Evolutionary conservation across 306 rosid genomes (phyloP).

Genomic region (Ochetophila trinervis): DNA sequence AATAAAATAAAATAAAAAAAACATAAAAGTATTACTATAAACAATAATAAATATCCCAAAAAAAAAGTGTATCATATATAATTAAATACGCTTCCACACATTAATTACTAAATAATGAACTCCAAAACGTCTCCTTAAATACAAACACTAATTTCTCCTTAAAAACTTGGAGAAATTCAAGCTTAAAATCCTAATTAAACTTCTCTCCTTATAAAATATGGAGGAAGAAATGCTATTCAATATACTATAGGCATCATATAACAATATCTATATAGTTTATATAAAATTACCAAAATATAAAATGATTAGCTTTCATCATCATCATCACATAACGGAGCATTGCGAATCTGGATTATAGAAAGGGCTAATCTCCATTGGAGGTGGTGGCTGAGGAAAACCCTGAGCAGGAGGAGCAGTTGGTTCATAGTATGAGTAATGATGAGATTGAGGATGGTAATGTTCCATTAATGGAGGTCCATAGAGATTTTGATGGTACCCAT

Average conservation of each 20-base stretch:
- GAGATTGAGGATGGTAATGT: not conserved
- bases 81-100: not conserved
- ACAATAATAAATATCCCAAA: not conserved
- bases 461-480: too few species aligned
- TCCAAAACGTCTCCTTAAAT: not conserved
- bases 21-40: too few species aligned
- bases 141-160: not conserved
- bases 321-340: slow-evolving; percentile 13
- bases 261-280: not conserved
- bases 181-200: not conserved
- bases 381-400: slow-evolving; percentile 23
- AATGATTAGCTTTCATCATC: not conserved
- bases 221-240: not conserved
- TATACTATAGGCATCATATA: not conserved
- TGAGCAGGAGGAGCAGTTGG: not conserved
- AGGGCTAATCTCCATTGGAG: not conserved
- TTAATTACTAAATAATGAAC: not conserved
- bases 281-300: not conserved
- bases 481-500: not conserved
- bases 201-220: slow-evolving; percentile 2
- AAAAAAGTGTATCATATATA: not conserved
- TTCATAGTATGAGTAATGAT: not conserved
- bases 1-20: not conserved
- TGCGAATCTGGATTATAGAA: not conserved
- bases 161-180: slow-evolving; percentile 9